phyloP scores from a whole-genome alignment of 352 stramenopile genomes.

The Globisporangium iwayamae region DNA sequence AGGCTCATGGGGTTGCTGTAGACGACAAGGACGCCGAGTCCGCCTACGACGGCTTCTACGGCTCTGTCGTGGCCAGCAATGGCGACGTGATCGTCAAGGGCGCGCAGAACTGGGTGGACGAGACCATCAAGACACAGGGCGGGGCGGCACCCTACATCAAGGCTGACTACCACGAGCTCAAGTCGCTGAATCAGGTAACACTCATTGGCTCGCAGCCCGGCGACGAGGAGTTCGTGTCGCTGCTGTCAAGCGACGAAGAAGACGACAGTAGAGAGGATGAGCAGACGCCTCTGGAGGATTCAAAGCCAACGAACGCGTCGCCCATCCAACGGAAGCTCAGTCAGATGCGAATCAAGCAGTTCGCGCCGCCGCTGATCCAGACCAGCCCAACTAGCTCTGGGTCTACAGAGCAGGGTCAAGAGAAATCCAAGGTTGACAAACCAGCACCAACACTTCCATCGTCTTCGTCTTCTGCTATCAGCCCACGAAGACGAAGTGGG shows the following conservation, averaged over 20 bases:
- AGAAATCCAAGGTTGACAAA: not conserved
- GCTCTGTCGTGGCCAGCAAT: conserved; percentile 41
- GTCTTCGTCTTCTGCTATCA: not conserved
- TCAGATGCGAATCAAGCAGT: conserved; percentile 9
- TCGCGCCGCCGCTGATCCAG: conserved; percentile 1
- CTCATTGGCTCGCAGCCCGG: conserved; percentile 34
- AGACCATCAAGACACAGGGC: conserved; percentile 33
- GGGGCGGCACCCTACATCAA: conserved; percentile 49
- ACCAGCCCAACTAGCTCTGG: not conserved
- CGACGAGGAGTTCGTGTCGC: conserved; percentile 58
- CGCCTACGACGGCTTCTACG: conserved; percentile 65
- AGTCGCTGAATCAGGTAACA: conserved; percentile 48
- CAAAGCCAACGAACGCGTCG: conserved; percentile 5
- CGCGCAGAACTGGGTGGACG: conserved; percentile 64
- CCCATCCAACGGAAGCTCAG: conserved; percentile 32
- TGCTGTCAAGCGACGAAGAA: conserved; percentile 42
- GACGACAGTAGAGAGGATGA: conserved; percentile 6
- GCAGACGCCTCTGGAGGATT: not conserved
- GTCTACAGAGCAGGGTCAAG: not conserved
- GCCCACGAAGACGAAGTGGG: conserved; percentile 4
- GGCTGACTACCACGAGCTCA: conserved; percentile 60
- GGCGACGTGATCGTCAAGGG: conserved; percentile 62
- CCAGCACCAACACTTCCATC: not conserved
- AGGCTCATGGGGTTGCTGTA: conserved; percentile 49
- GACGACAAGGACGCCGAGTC: conserved; percentile 53